Evolutionary conservation across 1,284 basidiomycete genomes (phyloP).

Genomic region (Grifola frondosa): DNA sequence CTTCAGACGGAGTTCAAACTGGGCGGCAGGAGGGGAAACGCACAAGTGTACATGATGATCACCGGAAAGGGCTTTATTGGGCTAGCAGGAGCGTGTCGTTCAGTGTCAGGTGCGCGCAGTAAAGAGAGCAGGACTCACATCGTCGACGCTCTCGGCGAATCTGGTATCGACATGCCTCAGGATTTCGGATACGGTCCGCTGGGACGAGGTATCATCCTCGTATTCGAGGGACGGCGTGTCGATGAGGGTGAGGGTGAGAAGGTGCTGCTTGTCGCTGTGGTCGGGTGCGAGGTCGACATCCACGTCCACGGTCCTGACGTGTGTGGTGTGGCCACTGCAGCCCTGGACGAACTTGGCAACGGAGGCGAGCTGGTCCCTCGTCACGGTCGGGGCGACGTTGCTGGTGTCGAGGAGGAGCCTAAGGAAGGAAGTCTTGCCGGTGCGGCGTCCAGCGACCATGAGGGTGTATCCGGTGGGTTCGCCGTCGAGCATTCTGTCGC

Average conservation of each 20-base stretch:
- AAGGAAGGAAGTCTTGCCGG: constrained; percentile 81
- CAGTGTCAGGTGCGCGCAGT: constrained; percentile 17
- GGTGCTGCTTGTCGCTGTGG: constrained; percentile 37
- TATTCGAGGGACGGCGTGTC: constrained; percentile 79
- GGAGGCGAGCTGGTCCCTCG: constrained; percentile 68
- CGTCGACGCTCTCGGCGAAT: constrained; percentile 65
- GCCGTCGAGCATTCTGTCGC: constrained; percentile 23
- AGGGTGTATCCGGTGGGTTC: constrained; percentile 52
- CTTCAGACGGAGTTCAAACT: constrained; percentile 6
- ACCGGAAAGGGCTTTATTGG: constrained; percentile 61
- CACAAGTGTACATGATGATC: constrained; percentile 80
- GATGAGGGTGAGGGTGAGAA: constrained; percentile 66
- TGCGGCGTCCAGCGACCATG: constrained; percentile 72
- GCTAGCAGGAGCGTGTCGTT: too few species aligned
- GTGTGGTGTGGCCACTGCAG: constrained; percentile 62
- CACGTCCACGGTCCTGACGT: constrained; percentile 64
- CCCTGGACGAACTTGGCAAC: constrained; percentile 78
- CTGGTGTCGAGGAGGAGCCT: constrained; percentile 75
- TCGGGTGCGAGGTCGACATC: constrained; percentile 57
- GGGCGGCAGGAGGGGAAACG: constrained; percentile 35
- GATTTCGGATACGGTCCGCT: constrained; percentile 60
- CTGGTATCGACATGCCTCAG: constrained; percentile 64
- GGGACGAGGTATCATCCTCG: constrained; percentile 55
- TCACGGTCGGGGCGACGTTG: constrained; percentile 53
- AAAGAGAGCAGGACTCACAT: constrained; percentile 50